Base-by-base conservation (phyloP, 2,329 filamentous ascomycete species). In the Chalaropsis ovoidea region DNA sequence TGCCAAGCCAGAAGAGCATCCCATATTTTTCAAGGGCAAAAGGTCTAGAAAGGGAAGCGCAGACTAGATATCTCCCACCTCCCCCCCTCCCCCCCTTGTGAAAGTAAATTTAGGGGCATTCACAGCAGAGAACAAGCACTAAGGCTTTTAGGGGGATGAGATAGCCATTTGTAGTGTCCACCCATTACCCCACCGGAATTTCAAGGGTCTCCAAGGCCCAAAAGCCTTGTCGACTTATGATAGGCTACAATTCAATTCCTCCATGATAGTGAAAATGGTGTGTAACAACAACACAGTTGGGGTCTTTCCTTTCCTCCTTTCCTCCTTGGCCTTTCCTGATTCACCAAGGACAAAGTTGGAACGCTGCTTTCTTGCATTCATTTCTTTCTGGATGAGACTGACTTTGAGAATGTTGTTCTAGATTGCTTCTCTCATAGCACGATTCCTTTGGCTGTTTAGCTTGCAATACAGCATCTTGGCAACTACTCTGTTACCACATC, bases 121-220 rank as follows among this genome's bases (percentile, higher is more conserved):
- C 35, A 39, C 35, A 39, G 35, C 35, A 10, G 8, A 10, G 8
- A 39, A 39, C 31, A 35, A 35, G 7, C 35, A 39, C 35, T 39
- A 39, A 39, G 4, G 35, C 3, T 39, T 39, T 39, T 39, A 39
- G 35, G 35, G 35, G 35, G 1, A 39, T 5, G 35, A 39, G 35
- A 39, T 10, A 39, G 4, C 35, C 35, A 39, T 39, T 39, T 1
- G 8, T 39, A 10, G 35, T 39, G 35, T 39, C 27, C 7, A 8
- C 27, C 24, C 24, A n/a, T n/a, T 58, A 58, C 54, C 54, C 54
- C 54, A 19, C 54, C 17, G 27, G 27, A 58, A 58, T n/a, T 39
- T 58, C 17, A 58, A 35, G 54, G 54, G 27, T 17, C 31, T 19
- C 43, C 43, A 13, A 52, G 27, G 6, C 24, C 27, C 8, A 39